These are phyloP conservation scores for Leptomonas pyrrhocoris DNA, from an alignment of 208 protist genomes.

Conservation along the genomic window DNA sequence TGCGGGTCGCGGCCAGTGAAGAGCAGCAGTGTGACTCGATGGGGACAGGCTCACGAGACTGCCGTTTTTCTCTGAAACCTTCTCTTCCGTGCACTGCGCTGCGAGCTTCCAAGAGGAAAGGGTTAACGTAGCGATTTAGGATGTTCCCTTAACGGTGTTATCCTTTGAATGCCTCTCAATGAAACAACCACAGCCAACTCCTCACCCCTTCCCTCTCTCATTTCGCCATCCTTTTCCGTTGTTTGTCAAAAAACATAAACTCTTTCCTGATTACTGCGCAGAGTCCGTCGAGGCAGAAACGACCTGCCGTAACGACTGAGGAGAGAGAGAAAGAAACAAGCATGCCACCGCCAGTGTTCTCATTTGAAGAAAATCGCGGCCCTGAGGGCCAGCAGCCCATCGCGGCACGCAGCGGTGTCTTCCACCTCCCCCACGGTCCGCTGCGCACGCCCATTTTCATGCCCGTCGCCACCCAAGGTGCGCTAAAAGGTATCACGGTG, in stretches of 20 bases:
- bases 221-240: neutral
- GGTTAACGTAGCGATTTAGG: no score
- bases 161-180: no score
- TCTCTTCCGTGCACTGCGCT: no score
- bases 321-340: neutral
- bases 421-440: conserved; percentile 90
- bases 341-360: conserved; percentile 49
- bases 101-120: conserved; percentile 3
- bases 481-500: conserved; percentile 96
- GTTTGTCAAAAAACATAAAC: neutral
- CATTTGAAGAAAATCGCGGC: conserved; percentile 69
- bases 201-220: neutral
- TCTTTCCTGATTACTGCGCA: no score
- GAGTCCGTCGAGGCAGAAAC: no score
- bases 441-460: conserved; percentile 97
- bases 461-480: conserved; percentile 98
- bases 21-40: no score
- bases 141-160: no score
- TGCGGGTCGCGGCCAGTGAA: no score
- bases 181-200: no score
- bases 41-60: no score
- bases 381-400: conserved; percentile 43
- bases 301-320: no score
- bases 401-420: conserved; percentile 78
- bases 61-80: no score